phyloP scores from a whole-genome alignment of 257 asterid genomes.

The Echites panduratus region DNA sequence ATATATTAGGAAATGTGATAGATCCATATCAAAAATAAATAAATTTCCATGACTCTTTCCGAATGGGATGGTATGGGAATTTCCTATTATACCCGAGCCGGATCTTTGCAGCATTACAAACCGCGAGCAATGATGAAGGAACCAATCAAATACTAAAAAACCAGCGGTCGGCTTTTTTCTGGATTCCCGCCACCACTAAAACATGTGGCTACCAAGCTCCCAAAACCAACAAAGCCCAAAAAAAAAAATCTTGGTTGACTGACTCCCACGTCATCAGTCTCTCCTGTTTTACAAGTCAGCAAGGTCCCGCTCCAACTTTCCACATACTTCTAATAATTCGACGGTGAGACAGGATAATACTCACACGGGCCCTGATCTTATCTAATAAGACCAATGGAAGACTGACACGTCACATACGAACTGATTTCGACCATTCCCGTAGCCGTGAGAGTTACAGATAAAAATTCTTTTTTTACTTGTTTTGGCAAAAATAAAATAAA shows the following conservation, averaged over 20 bases:
- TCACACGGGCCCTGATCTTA: conserved; percentile 29
- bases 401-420: conserved; percentile 27
- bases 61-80: too few species aligned
- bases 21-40: too few species aligned
- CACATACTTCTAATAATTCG: conserved; percentile 13
- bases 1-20: too few species aligned
- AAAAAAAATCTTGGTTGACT: conserved; percentile 34
- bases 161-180: conserved; percentile 7
- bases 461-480: too few species aligned
- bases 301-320: conserved; percentile 20
- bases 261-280: conserved; percentile 43
- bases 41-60: too few species aligned
- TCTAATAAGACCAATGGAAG: conserved; percentile 30
- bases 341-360: conserved; percentile 29
- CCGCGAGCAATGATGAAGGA: too few species aligned
- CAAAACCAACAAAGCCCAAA: background rate
- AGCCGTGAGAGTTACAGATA: conserved; percentile 27
- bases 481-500: background rate
- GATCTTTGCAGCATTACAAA: too few species aligned
- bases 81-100: too few species aligned
- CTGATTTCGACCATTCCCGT: conserved; percentile 20
- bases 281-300: conserved; percentile 2
- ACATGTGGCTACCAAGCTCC: conserved; percentile 34
- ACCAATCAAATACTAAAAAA: background rate
- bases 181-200: conserved; percentile 50